Percentiles rank a stretch among this genome's conserved stretches.
Evolutionary conservation across 805 yeast genomes (phyloP).

Genomic region (Candida suzukii): DNA sequence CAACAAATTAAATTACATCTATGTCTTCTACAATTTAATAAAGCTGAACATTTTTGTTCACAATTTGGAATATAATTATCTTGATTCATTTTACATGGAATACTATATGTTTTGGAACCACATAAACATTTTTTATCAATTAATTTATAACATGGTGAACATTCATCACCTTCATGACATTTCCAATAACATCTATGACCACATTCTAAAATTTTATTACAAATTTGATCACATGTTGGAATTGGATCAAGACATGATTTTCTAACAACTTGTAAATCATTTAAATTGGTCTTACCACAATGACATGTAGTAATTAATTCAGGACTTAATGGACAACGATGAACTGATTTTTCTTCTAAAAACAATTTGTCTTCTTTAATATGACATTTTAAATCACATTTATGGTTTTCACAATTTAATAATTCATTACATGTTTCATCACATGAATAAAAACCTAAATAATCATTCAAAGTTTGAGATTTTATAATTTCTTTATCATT

Average conservation of each 20-base stretch:
- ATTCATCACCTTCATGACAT: slow-evolving; percentile 70
- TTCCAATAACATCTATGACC: slow-evolving; percentile 63
- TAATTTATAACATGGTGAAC: slow-evolving; percentile 57
- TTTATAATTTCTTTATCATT: slow-evolving; percentile 32
- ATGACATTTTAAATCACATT: slow-evolving; percentile 45
- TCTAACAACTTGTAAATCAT: slow-evolving; percentile 33
- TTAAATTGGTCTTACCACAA: slow-evolving; percentile 62
- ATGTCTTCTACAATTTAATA: slow-evolving; percentile 76
- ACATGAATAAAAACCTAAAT: slow-evolving; percentile 51
- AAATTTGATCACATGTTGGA: slow-evolving; percentile 62
- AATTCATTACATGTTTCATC: slow-evolving; percentile 32
- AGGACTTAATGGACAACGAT: slow-evolving; percentile 61
- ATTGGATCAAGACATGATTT: slow-evolving; percentile 66
- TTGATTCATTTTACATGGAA: slow-evolving; percentile 57
- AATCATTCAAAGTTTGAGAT: slow-evolving; percentile 19
- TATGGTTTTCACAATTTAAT: slow-evolving; percentile 62
- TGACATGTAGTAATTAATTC: slow-evolving; percentile 56
- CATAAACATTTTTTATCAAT: slow-evolving; percentile 58
- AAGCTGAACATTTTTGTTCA: slow-evolving; percentile 61
- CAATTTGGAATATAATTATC: slow-evolving; percentile 54
- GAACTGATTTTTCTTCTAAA: slow-evolving; percentile 9
- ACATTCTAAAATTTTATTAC: slow-evolving; percentile 60
- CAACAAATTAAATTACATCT: slow-evolving; percentile 69
- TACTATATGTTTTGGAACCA: slow-evolving; percentile 44
- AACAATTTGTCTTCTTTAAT: slow-evolving; percentile 6